phyloP scores from a whole-genome alignment of 257 asterid genomes.

The Dorcoceras hygrometricum region DNA sequence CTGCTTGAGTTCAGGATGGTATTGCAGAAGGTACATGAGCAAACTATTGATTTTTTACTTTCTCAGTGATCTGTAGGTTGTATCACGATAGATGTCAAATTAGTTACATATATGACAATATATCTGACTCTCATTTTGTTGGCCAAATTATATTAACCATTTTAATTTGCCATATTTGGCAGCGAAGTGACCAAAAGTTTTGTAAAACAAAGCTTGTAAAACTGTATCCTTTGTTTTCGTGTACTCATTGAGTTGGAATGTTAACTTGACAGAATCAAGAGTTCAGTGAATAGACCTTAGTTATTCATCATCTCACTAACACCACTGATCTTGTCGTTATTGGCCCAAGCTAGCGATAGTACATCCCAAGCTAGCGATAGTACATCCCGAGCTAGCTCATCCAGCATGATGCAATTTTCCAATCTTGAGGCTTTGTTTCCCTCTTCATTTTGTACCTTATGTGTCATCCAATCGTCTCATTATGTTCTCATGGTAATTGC shows the following conservation, averaged over 20 bases:
- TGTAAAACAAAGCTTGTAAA: neutral
- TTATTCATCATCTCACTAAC: constrained; percentile 8
- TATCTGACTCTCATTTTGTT: neutral
- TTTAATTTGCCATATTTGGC: constrained; percentile 5
- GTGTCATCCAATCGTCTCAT: constrained; percentile 14
- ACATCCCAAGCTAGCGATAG: constrained; percentile 4
- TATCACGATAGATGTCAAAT: neutral
- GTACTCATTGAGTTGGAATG: neutral
- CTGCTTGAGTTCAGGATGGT: constrained; percentile 97
- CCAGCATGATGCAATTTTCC: constrained; percentile 6
- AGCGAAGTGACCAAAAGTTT: constrained; percentile 9
- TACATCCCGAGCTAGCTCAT: constrained; percentile 7
- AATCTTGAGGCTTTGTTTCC: too few species aligned
- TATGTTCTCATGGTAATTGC: constrained; percentile 30
- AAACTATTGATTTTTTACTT: constrained; percentile 9
- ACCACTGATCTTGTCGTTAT: neutral
- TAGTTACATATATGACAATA: neutral
- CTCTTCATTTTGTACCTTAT: neutral
- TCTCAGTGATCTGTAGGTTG: neutral
- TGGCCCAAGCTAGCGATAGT: neutral
- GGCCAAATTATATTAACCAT: constrained; percentile 13
- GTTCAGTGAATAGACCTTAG: neutral
- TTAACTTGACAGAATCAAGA: neutral
- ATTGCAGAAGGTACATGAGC: constrained; percentile 71
- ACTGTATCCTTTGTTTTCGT: constrained; percentile 9